phyloP scores from a whole-genome alignment of 169 alveolate species.

The Plasmodium berghei region DNA sequence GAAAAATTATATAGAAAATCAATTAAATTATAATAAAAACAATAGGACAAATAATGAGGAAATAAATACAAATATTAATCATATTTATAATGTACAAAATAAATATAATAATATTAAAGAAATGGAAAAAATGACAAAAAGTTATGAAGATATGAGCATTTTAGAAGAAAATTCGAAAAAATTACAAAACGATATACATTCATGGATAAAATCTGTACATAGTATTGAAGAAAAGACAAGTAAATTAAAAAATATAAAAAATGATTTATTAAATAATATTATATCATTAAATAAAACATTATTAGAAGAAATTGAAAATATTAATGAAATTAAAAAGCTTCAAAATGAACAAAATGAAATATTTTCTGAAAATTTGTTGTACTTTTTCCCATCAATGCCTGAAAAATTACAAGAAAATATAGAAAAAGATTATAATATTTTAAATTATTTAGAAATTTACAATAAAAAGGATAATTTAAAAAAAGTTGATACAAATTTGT shows the following conservation, averaged over 20 bases:
- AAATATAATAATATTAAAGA: conserved; percentile 24
- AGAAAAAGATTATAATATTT: background rate
- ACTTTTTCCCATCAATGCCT: conserved; percentile 43
- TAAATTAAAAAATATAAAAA: conserved; percentile 45
- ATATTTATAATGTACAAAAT: conserved; percentile 11
- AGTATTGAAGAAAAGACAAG: conserved; percentile 48
- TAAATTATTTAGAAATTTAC: conserved; percentile 26
- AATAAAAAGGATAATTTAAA: conserved; percentile 7
- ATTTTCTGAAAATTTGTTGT: conserved; percentile 68
- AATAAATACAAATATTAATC: background rate
- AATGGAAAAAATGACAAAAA: conserved; percentile 34
- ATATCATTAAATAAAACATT: conserved; percentile 59
- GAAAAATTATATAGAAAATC: background rate
- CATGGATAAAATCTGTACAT: conserved; percentile 38
- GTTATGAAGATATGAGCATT: conserved; percentile 23
- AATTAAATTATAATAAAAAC: background rate
- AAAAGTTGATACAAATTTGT: background rate
- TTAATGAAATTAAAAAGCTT: conserved; percentile 55
- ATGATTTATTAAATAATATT: conserved; percentile 50
- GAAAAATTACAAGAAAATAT: conserved; percentile 2
- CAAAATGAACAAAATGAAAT: conserved; percentile 58
- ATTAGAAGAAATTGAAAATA: conserved; percentile 66
- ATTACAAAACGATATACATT: conserved; percentile 48
- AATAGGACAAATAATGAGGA: background rate
- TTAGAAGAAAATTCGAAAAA: conserved; percentile 48